Percentiles rank a stretch among this genome's conserved stretches.
phyloP scores from a whole-genome alignment of 345 rosid species.

The Aquilaria sinensis region DNA sequence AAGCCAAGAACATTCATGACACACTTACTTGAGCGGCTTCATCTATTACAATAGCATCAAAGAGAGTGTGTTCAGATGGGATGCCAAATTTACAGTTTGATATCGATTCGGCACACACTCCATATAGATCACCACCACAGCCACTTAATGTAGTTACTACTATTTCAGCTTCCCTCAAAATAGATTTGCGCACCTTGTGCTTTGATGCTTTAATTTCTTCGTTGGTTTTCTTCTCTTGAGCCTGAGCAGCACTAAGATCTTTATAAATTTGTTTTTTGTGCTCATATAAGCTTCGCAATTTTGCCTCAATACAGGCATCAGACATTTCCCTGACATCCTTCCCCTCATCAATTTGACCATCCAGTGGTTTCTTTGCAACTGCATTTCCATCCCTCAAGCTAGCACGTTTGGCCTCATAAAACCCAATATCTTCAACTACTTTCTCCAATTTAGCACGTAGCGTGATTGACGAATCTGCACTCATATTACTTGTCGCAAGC shows the following conservation, averaged over 20 bases:
- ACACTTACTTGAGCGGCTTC: constrained; percentile 91
- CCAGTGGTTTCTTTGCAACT: constrained; percentile 33
- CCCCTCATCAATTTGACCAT: constrained; percentile 32
- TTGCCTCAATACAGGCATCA: constrained; percentile 55
- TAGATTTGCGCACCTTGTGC: constrained; percentile 70
- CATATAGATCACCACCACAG: constrained; percentile 96
- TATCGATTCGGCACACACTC: constrained; percentile 82
- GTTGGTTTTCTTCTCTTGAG: constrained; percentile 66
- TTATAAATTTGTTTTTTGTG: constrained; percentile 76
- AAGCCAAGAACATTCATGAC: constrained; percentile 15
- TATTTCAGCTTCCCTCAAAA: constrained; percentile 91
- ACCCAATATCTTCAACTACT: constrained; percentile 68
- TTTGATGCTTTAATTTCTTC: constrained; percentile 62
- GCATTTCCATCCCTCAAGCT: constrained; percentile 54
- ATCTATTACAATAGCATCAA: constrained; percentile 92
- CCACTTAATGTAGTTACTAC: constrained; percentile 92
- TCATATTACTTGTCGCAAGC: constrained; percentile 35
- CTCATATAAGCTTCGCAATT: constrained; percentile 69
- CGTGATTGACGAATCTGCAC: constrained; percentile 39
- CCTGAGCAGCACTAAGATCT: constrained; percentile 79
- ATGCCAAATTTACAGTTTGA: constrained; percentile 58
- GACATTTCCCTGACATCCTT: constrained; percentile 56
- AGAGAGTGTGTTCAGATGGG: constrained; percentile 73
- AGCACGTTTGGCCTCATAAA: constrained; percentile 87
- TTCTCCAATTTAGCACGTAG: constrained; percentile 78